These are phyloP conservation scores for Glycine latifolia DNA, from an alignment of 306 rosid species.

Conservation along the genomic window DNA sequence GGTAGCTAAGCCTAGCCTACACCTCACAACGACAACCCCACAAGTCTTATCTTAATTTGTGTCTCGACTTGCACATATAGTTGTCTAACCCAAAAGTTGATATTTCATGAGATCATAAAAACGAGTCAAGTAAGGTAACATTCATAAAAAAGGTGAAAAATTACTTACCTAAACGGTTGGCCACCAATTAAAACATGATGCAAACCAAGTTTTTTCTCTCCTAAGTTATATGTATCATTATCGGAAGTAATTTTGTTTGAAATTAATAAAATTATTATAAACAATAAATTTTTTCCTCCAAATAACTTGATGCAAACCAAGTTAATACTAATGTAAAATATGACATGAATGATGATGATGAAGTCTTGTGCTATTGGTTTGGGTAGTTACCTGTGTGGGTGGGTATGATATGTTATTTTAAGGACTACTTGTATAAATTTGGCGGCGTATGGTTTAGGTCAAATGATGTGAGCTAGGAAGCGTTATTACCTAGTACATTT, in stretches of 20 bases:
- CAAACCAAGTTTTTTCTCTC: not conserved
- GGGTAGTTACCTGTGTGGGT: not conserved
- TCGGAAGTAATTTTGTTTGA: too few species aligned
- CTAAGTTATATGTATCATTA: too few species aligned
- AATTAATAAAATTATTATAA: too few species aligned
- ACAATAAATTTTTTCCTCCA: too few species aligned
- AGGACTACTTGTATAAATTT: not conserved
- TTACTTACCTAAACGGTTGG: not conserved
- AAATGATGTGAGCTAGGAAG: not conserved
- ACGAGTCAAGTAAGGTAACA: not conserved
- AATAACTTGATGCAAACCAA: too few species aligned
- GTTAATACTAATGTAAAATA: not conserved
- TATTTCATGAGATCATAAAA: not conserved
- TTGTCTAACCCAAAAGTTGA: not conserved
- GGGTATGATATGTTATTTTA: not conserved
- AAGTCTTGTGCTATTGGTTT: not conserved
- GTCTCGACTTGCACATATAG: not conserved
- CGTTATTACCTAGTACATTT: not conserved
- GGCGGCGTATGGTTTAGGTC: not conserved
- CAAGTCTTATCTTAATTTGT: constrained; percentile 1
- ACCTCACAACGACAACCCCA: not conserved
- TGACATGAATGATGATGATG: not conserved
- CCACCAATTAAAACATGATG: not conserved
- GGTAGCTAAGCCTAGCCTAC: too few species aligned
- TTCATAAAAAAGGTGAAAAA: not conserved